Base-by-base conservation (phyloP, 2,329 filamentous ascomycete genomes). In the Bipolaris victoriae region DNA sequence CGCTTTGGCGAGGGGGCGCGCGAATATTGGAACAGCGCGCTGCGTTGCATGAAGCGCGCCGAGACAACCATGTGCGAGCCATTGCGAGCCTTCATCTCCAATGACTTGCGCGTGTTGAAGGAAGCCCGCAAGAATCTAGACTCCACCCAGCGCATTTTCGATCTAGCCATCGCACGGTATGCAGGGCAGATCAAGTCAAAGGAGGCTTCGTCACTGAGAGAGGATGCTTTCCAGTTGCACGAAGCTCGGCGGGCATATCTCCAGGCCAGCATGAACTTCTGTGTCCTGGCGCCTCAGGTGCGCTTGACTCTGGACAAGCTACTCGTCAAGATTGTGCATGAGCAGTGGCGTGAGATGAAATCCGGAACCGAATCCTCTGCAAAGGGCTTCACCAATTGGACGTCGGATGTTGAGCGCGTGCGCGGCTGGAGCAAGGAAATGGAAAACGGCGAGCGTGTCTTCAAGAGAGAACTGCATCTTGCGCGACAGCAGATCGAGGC, bases 141-240 rank as follows among this genome's bases (percentile, higher is more conserved):
- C 58, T 81, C 86, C 45, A 83, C 91, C 0, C 95, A 99, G 77
- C 91, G 92, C 77, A 84, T 86, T 3, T 97, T 93, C 70, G 95
- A 99, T 74, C 84, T 85, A 52, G 87, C 90, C 3, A 84, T 97
- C 56, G 86, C 90, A 20, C 87, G 93, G 57, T 98, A 96, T 72
- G 85, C 92, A 5, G 82, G 85, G 3, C 92, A 97, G 77, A 90
- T 88, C 64, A 98, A 97, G 81, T 89, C 91, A 5, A 99, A 98
- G 78, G 95, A 99, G 76, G 86, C 94, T 0, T 97, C 92, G 0
- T 86, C 92, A 1, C 81, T 99, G 54, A 86, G 95, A 58, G 95
- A 99, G 76, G 95, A 99, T 77, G 95, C 95, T 0, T 99, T 99
- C 70, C 89, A 95, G 73, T 86, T 98, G 36, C 95, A 97, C 73